Evolutionary conservation across 2,329 filamentous ascomycete species (phyloP), one percentile per base, ranked within the genome.

Genomic region (Trichoderma arundinaceum): DNA sequence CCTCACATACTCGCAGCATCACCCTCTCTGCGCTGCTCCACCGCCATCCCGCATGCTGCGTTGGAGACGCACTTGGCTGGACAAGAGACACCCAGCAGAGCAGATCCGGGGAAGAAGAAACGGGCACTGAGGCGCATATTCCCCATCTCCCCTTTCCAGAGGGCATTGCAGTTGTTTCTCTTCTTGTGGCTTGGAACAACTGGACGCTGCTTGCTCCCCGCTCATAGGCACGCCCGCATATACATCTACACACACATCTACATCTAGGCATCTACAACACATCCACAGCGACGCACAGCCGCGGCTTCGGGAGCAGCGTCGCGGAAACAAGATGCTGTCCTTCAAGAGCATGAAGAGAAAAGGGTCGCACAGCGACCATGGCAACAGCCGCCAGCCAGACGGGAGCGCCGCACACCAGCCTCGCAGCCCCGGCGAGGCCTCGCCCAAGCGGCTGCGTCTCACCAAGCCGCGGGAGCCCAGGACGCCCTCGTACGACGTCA

Each of bases 401-500:
- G 48, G 33, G 9, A n/a, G 17, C 32, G 44, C 17, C n/a, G 33
- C 4, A 19, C 44, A 17, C 2, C 44, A 22, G 38, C 39, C 56
- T 33, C 41, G 8, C 48, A 19, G n/a, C 49, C 60, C 43, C 53
- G 48, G 61, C n/a, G 15, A 67, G 43, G 61, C 67, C 54, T 68
- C 67, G 13, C 46, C 68, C 32, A 75, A 75, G 60, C 74, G 74
- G 33, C 44, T 38, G 13, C 71, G 72, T 52, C 38, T 44, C 46
- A 19, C 62, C 56, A 59, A 54, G 10, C 33, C 57, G 57, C 38
- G 19, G 44, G 51, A 51, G 54, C 39, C 33, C 9, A 19, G 13
- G 9, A 17, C 58, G 17, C 68, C 69, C 4, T 66, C 68, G 15
- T 70, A 51, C 65, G 91, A 96, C 77, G 82, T 83, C 54, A 77